Base-by-base conservation (phyloP, 2,329 filamentous ascomycete species). In the Fusarium sublunatum region DNA sequence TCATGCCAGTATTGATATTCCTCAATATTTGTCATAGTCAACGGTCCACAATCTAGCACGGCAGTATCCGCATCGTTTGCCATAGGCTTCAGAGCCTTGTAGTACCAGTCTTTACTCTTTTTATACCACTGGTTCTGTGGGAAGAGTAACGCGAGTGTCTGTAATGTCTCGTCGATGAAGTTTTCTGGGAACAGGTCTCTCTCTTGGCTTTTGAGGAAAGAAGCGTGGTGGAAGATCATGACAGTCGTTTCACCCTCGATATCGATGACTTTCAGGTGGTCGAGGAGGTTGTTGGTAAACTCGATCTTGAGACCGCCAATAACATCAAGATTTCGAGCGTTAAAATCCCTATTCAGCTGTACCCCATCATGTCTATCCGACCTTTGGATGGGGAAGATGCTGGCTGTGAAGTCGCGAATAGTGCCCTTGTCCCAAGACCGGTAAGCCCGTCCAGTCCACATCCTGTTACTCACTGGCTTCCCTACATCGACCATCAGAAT, bases 51-150 rank as follows among this genome's bases (percentile, higher is more conserved):
- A 6, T 9, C 28, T 12, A 53, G 15, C 12, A 53, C 34, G 13
- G 25, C 34, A 9, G 15, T 15, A 24, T 53, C 50, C 7, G 35
- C 32, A 19, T 53, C 42, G 22, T 5, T 5, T 7, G 26, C 41
- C 10, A 19, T 15, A 10, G 35, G 26, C 35, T 53, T 13, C 11
- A 44, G 19, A 13, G 35, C 3, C n/a, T 44, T 51, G 39, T 42
- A 29, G 48, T 43, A 51, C 48, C 28, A 51, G 15, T 22, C 39
- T n/a, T 28, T 51, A 7, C 38, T 46, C 12, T n/a, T 26, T 19
- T 46, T 53, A 15, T 53, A 53, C 50, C 35, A 53, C n/a, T 53
- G 40, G 25, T 46, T 46, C 34, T 53, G 41, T 19, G 50, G 50
- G 35, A 53, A 46, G 19, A 53, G 50, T 19, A 46, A 22, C 9